These are phyloP conservation scores for Ogataea pignaliae DNA, from an alignment of 805 yeast genomes.

Conservation along the genomic window DNA sequence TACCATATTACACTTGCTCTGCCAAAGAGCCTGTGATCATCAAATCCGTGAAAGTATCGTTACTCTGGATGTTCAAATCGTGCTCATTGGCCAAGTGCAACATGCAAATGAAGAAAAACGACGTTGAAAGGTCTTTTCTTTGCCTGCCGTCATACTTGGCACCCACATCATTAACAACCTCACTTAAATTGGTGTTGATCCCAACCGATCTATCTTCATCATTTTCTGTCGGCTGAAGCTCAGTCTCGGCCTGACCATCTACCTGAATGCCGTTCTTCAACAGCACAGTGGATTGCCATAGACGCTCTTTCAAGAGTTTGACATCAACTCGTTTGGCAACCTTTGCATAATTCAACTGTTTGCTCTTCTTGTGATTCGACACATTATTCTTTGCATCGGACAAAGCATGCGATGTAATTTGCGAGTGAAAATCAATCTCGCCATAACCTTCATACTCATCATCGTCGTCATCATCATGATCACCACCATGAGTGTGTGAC, in stretches of 20 bases:
- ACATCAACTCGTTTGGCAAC: slow-evolving; percentile 80
- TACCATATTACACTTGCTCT: no score
- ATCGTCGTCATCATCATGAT: slow-evolving; percentile 34
- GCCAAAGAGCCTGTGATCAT: slow-evolving; percentile 9
- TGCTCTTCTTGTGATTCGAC: slow-evolving; percentile 26
- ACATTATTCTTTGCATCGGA: not conserved
- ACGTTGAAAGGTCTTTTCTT: slow-evolving; percentile 68
- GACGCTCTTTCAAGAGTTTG: slow-evolving; percentile 61
- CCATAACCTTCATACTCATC: slow-evolving; percentile 31
- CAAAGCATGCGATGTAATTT: slow-evolving; percentile 3
- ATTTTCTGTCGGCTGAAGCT: not conserved
- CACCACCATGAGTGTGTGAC: slow-evolving; percentile 20
- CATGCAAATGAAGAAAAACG: slow-evolving; percentile 79
- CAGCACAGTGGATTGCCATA: slow-evolving; percentile 54
- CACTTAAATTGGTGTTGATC: slow-evolving; percentile 15
- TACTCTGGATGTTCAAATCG: slow-evolving; percentile 55
- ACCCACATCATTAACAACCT: slow-evolving; percentile 22
- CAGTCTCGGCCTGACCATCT: slow-evolving; percentile 7
- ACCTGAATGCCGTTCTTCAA: no score
- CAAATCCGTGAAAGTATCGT: slow-evolving; percentile 27
- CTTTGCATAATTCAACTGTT: slow-evolving; percentile 55
- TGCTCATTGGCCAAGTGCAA: slow-evolving; percentile 85
- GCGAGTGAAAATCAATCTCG: slow-evolving; percentile 9
- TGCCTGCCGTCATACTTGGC: slow-evolving; percentile 52
- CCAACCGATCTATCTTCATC: not conserved